phyloP scores from a whole-genome alignment of 2,329 filamentous ascomycete species.

The Metarhizium brunneum region DNA sequence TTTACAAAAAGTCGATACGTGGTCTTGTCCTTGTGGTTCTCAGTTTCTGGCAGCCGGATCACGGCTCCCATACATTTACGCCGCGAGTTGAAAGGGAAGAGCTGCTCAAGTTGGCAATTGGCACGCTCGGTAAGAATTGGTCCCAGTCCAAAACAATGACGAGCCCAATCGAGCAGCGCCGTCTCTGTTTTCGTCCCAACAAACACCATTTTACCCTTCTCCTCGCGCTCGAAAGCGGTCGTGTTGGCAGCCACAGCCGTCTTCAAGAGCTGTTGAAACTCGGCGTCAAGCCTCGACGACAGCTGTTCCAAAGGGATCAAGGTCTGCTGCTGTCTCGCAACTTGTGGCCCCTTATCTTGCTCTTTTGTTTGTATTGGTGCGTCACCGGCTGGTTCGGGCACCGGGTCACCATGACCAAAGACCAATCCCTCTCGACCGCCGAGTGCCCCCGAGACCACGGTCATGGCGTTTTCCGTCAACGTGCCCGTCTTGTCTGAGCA shows the following conservation, averaged over 20 bases:
- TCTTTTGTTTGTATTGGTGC: too few relatives aligned
- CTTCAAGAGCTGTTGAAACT: slow-evolving; percentile 24
- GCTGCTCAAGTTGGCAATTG: slow-evolving; percentile 26
- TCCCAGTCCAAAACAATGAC: slow-evolving; percentile 36
- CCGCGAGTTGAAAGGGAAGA: slow-evolving; percentile 42
- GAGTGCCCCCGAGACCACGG: too few relatives aligned
- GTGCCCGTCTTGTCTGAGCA: slow-evolving; percentile 55
- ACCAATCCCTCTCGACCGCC: too few relatives aligned
- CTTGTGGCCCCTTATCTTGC: too few relatives aligned
- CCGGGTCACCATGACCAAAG: too few relatives aligned
- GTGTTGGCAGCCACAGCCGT: slow-evolving; percentile 44
- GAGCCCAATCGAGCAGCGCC: slow-evolving; percentile 37
- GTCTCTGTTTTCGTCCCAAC: slow-evolving; percentile 47
- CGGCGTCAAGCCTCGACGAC: slow-evolving; percentile 8
- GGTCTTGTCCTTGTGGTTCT: slow-evolving; percentile 22
- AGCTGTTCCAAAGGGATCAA: background rate
- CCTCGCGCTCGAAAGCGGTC: slow-evolving; percentile 41
- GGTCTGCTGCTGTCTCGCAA: too few relatives aligned
- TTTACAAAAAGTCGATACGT: slow-evolving; percentile 41
- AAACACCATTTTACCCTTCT: slow-evolving; percentile 31
- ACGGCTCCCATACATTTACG: slow-evolving; percentile 47
- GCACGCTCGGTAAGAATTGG: slow-evolving; percentile 26
- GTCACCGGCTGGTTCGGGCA: too few relatives aligned
- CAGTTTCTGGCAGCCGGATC: slow-evolving; percentile 26
- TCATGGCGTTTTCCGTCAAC: background rate